phyloP scores from a whole-genome alignment of 805 yeast species.

The Starmerella davenportii region DNA sequence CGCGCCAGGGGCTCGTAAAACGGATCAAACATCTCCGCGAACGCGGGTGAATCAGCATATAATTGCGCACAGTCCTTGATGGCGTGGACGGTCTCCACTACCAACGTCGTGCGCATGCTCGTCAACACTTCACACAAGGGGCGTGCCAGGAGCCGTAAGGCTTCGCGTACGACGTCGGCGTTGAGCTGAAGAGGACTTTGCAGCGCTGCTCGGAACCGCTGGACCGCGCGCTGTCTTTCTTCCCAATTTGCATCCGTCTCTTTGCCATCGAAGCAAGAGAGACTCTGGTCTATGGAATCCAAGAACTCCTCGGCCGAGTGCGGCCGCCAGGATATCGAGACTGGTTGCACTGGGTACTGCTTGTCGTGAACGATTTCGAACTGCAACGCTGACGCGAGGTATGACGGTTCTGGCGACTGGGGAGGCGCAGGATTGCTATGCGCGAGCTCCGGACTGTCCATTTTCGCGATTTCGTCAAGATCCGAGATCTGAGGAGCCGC shows the following conservation, averaged over 20 bases:
- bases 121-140: slow-evolving; percentile 46
- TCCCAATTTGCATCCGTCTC: slow-evolving; percentile 87
- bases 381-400: not conserved
- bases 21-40: slow-evolving; percentile 28
- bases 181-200: slow-evolving; percentile 35
- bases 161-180: slow-evolving; percentile 16
- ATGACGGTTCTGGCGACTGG: not conserved
- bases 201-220: slow-evolving; percentile 39
- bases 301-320: slow-evolving; percentile 20
- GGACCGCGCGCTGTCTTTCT: slow-evolving; percentile 43
- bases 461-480: no score
- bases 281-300: slow-evolving; percentile 17
- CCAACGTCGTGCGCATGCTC: slow-evolving; percentile 72
- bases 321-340: slow-evolving; percentile 19
- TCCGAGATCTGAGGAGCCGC: no score
- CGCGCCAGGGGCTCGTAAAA: slow-evolving; percentile 33
- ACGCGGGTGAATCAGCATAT: slow-evolving; percentile 17
- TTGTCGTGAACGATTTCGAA: slow-evolving; percentile 4
- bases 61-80: slow-evolving; percentile 38
- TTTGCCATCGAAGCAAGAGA: slow-evolving; percentile 37
- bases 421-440: no score
- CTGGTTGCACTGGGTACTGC: slow-evolving; percentile 26
- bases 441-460: no score
- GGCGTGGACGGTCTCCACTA: slow-evolving; percentile 56
- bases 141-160: slow-evolving; percentile 32